Base-by-base conservation (phyloP, 805 yeast genomes). In the Metschnikowia anglica region DNA sequence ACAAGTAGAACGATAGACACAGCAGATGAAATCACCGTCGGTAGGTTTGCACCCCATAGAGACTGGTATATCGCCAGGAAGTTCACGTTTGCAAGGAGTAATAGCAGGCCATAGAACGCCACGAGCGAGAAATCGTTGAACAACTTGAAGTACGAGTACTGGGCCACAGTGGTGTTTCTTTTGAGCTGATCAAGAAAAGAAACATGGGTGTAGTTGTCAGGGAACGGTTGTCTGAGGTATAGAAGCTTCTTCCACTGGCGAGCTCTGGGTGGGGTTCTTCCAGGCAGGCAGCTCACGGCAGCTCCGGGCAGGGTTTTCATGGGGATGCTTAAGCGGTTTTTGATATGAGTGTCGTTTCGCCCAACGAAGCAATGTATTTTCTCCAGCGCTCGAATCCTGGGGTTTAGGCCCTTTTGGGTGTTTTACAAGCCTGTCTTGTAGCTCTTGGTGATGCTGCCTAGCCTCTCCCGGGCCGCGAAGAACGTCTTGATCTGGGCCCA, bases 201-300 rank as follows among this genome's bases (percentile, higher is more conserved):
- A 2, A 68, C 65, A 58, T 89, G 95, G 1, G 96, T 91, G 64
- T 87, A 88, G 62, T 90, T 93, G 61, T 91, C 99, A 0, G 96
- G 95, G 57, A 81, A 90, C 11, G 85, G 85, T 60, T 90, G 97
- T 44, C 77, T 75, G 25, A 85, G 76, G 83, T 96, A 93, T 10
- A 91, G 73, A 28, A 89, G 76, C 56, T 93, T 85, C 55, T 83
- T 76, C 98, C 98, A 90, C 29, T 31, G 37, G 16, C 34, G n/a
- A 17, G 42, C 12, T 16, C n/a, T 13, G 27, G 43, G 30, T 13
- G 27, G 32, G 11, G 21, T 13, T 23, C 16, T 34, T 17, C 12
- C 28, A 13, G 37, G 37, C 37, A 24, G 29, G 17, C 19, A 8
- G 16, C 11, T 11, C 26, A n/a, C n/a, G n/a, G n/a, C n/a, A n/a